Conservation (phyloP, 305 asterid species). For the Fraxinus platypoda region DNA sequence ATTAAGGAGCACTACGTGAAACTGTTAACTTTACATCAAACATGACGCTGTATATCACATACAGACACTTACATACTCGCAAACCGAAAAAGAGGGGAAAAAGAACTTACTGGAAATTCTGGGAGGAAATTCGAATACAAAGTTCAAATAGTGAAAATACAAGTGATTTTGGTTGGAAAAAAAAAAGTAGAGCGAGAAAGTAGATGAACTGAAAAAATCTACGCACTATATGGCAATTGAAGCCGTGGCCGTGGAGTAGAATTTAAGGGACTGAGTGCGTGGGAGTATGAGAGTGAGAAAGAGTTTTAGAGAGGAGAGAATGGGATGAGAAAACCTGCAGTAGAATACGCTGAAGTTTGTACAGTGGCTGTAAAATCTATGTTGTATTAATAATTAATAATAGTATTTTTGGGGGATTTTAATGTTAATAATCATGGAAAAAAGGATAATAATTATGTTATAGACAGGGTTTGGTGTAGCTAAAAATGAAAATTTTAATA, state of each 20-base stretch:
- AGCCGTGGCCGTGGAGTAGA: conserved; percentile 27
- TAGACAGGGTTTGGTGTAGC: too few species aligned
- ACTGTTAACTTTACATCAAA: not conserved
- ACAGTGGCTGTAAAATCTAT: not conserved
- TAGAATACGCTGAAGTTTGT: not conserved
- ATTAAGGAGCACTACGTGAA: not conserved
- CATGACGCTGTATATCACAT: not conserved
- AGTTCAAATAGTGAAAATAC: not conserved
- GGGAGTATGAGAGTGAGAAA: not conserved
- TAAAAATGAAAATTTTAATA: too few species aligned
- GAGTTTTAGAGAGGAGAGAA: not conserved
- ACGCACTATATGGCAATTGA: conserved; percentile 11
- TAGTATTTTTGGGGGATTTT: too few species aligned
- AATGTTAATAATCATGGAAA: too few species aligned
- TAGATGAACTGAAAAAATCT: conserved; percentile 34
- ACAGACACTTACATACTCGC: not conserved
- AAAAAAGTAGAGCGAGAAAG: conserved; percentile 3
- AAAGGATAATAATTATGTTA: too few species aligned
- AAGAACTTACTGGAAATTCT: not conserved
- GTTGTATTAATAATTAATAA: too few species aligned
- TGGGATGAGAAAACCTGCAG: not conserved
- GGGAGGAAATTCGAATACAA: not conserved
- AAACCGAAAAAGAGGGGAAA: not conserved
- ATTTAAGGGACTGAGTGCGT: conserved; percentile 38
- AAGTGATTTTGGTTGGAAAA: not conserved